These are phyloP conservation scores for Medicago lupulina DNA, from an alignment of 306 rosid species.

Conservation along the genomic window DNA sequence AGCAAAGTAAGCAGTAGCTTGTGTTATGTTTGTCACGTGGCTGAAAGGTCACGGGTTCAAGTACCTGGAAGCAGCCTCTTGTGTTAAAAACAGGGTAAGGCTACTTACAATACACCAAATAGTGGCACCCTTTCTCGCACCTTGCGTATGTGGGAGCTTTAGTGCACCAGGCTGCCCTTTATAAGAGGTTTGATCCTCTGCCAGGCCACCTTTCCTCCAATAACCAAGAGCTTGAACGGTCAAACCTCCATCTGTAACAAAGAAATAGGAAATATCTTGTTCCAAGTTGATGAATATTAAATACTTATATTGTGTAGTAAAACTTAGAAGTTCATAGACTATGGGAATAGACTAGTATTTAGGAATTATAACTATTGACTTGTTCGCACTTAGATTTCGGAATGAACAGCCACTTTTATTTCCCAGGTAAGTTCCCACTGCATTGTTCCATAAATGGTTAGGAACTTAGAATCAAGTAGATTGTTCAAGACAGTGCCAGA, in stretches of 20 bases:
- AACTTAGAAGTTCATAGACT: background rate
- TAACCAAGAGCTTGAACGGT: background rate
- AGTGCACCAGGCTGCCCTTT: too few species aligned
- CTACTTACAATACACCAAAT: too few species aligned
- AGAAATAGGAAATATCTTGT: conserved; percentile 11
- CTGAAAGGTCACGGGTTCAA: too few species aligned
- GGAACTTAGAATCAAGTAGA: background rate
- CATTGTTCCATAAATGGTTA: too few species aligned
- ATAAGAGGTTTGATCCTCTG: conserved; percentile 10
- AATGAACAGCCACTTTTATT: background rate
- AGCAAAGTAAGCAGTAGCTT: conserved; percentile 13
- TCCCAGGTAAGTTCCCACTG: background rate
- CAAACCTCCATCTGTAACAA: conserved; percentile 6
- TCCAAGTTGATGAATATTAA: background rate
- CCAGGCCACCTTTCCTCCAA: background rate
- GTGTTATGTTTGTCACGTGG: background rate
- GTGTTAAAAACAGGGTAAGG: too few species aligned
- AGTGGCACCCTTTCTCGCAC: too few species aligned
- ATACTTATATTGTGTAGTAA: background rate
- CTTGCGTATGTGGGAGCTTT: too few species aligned
- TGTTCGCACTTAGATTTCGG: background rate
- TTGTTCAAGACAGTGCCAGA: background rate
- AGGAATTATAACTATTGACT: background rate
- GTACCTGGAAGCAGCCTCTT: too few species aligned
- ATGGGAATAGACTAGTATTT: background rate